Percentiles rank a stretch among this genome's conserved stretches.
Evolutionary conservation across 163 green algal genomes (phyloP).

Genomic region (Chlamydomonas reinhardtii): DNA sequence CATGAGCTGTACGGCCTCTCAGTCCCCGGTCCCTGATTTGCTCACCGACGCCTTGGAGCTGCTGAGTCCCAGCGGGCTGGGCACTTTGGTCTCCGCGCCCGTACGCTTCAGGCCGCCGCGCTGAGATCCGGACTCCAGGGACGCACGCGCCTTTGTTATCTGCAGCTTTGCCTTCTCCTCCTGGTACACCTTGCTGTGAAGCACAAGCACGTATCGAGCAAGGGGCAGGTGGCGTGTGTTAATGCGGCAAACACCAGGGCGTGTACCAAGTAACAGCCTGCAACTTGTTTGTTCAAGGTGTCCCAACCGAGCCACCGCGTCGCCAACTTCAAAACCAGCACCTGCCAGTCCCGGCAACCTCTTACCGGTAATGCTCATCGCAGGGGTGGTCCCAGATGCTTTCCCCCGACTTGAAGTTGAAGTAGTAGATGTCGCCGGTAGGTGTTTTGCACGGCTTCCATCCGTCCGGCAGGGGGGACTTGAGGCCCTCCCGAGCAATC

Average conservation of each 20-base stretch:
- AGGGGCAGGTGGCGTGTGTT: not conserved
- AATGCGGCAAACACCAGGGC: too few species aligned
- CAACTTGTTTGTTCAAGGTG: too few species aligned
- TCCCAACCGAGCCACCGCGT: too few species aligned
- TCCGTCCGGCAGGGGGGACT: constrained; percentile 78
- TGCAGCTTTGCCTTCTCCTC: constrained; percentile 70
- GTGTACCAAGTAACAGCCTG: too few species aligned
- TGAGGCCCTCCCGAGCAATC: constrained; percentile 85
- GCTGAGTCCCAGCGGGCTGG: constrained; percentile 41
- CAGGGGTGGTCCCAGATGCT: constrained; percentile 92
- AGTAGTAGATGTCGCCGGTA: constrained; percentile 89
- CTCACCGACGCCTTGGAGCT: constrained; percentile 48
- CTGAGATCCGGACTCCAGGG: not conserved
- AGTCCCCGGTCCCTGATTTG: too few species aligned
- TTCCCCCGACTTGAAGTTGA: constrained; percentile 86
- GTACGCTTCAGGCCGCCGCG: constrained; percentile 18
- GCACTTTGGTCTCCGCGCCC: constrained; percentile 35
- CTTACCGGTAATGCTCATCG: constrained; percentile 72
- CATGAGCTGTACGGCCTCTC: too few species aligned
- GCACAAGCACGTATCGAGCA: too few species aligned
- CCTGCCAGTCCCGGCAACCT: too few species aligned
- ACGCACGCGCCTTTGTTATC: not conserved
- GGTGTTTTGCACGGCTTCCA: constrained; percentile 91
- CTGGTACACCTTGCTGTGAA: constrained; percentile 58
- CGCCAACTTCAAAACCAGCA: too few species aligned